Base-by-base conservation (phyloP, 805 yeast genomes). In the Barnettozyma populi region DNA sequence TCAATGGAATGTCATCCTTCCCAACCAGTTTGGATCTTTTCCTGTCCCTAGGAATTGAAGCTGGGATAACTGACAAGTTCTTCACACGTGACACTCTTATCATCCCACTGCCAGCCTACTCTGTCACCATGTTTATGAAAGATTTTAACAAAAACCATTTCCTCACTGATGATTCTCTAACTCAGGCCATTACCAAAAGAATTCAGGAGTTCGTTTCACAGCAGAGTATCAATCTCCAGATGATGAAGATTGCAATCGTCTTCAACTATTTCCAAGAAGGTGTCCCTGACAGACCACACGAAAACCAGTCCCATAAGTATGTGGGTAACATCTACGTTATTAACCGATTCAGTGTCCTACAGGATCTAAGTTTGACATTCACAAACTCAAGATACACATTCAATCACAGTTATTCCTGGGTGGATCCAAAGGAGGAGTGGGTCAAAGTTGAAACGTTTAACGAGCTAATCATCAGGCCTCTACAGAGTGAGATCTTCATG, bases 291-390 rank as follows among this genome's bases (percentile, higher is more conserved):
- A 53, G 55, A 43, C 60, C 57, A 9, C 56, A 55, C 36, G 61
- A 58, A 34, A 46, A 56, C 39, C 60, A 54, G 31, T 32, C 52
- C 5, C 57, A 54, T 36, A 60, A 55, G 37, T 60, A 58, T 31
- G 62, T 60, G 18, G 64, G 63, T 4, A 60, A 59, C 24, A 43
- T 59, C 19, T 54, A 57, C 29, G 51, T 57, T 8, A 24, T 59
- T 2, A 55, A 48, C 35, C 44, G 51, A 6, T 56, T 59, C 46
- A 49, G 40, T 7, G 51, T 57, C 0, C 41, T 53, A 29, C 53
- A 51, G 5, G 61, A 57, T 23, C 52, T 56, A 18, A 52, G 57
- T 45, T 35, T 59, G 36, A 49, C 50, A 9, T 59, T 52, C 45
- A 45, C 52, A 14, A 53, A 48, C 34, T 37, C 51, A 11, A 54